Percentiles rank a stretch among this genome's conserved stretches.
Conservation (phyloP, 2,329 filamentous ascomycete genomes). For the Nigrograna mackinnonii region DNA sequence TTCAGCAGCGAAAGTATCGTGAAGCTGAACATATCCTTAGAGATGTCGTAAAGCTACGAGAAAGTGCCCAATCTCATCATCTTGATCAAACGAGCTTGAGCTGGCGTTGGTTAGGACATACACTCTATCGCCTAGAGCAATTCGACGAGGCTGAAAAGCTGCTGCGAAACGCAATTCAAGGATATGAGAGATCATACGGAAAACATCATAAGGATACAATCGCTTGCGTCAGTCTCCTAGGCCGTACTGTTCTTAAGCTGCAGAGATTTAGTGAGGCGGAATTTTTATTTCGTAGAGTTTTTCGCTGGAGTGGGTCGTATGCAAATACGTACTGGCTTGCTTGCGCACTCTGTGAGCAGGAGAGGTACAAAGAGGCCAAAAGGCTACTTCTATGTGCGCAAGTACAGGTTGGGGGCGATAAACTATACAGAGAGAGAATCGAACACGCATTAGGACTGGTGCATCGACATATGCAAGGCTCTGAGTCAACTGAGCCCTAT, state of each 20-base stretch:
- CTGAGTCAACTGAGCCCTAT: not conserved
- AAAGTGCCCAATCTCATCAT: conserved; percentile 4
- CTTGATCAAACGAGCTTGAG: conserved; percentile 4
- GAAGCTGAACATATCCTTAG: conserved; percentile 1
- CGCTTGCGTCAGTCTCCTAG: too few relatives aligned
- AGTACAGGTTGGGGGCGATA: too few relatives aligned
- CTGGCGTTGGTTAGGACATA: conserved; percentile 7
- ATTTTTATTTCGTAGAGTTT: too few relatives aligned
- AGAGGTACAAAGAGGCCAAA: not conserved
- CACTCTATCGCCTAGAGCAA: conserved; percentile 6
- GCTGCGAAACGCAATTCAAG: not conserved
- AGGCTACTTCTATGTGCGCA: not conserved
- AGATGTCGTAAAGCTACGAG: not conserved
- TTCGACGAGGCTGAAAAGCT: conserved; percentile 7
- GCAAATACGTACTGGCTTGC: conserved; percentile 1
- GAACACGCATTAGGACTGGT: not conserved
- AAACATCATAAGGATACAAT: conserved; percentile 5
- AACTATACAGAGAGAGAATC: not conserved
- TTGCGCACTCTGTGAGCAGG: not conserved
- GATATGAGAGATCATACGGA: not conserved
- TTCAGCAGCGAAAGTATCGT: not conserved
- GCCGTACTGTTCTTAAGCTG: too few relatives aligned
- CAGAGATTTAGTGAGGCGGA: too few relatives aligned
- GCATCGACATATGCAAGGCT: not conserved
- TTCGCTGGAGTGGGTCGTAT: too few relatives aligned